A percentile compares a stretch with the other conserved stretches of the same genome.
These are phyloP conservation scores for Endogone sp. DNA, from an alignment of 192 early-diverging fungal species.

Conservation along the genomic window DNA sequence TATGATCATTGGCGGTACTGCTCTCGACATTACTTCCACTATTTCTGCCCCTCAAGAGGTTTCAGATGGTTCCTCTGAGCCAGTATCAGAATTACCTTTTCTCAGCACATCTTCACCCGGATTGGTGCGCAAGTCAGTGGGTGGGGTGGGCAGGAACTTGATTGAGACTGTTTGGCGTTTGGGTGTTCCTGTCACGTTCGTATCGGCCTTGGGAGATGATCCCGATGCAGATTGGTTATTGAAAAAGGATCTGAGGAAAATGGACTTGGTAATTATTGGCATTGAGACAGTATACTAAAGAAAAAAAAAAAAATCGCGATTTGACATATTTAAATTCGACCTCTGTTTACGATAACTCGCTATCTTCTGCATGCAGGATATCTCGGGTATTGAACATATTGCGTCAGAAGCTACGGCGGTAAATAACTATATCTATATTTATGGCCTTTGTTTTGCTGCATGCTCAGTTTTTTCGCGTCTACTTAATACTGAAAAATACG, in stretches of 20 bases:
- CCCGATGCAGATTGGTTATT: slow-evolving; percentile 48
- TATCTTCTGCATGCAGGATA: not conserved
- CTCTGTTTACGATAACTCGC: no score
- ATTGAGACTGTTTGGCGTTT: slow-evolving; percentile 73
- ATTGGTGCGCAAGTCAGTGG: slow-evolving; percentile 54
- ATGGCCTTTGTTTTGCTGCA: no score
- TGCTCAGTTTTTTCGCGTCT: no score
- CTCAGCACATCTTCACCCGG: slow-evolving; percentile 74
- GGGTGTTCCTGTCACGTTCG: slow-evolving; percentile 57
- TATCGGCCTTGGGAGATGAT: slow-evolving; percentile 74
- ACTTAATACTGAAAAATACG: no score
- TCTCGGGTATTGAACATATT: slow-evolving; percentile 17
- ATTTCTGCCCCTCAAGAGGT: slow-evolving; percentile 8
- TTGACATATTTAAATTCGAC: no score
- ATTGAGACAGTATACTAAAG: no score
- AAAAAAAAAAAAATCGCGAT: no score
- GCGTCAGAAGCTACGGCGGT: slow-evolving; percentile 57
- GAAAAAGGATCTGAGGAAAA: slow-evolving; percentile 39
- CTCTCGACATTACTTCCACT: slow-evolving; percentile 77
- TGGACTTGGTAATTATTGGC: slow-evolving; percentile 60
- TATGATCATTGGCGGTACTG: slow-evolving; percentile 83
- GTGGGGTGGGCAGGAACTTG: slow-evolving; percentile 93
- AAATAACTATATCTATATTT: not conserved
- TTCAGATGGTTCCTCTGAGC: no score
- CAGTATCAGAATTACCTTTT: slow-evolving; percentile 4